Evolutionary conservation across 2,329 filamentous ascomycete species (phyloP), one percentile per base, ranked within the genome.

Genomic region (Alternaria ventricosa): DNA sequence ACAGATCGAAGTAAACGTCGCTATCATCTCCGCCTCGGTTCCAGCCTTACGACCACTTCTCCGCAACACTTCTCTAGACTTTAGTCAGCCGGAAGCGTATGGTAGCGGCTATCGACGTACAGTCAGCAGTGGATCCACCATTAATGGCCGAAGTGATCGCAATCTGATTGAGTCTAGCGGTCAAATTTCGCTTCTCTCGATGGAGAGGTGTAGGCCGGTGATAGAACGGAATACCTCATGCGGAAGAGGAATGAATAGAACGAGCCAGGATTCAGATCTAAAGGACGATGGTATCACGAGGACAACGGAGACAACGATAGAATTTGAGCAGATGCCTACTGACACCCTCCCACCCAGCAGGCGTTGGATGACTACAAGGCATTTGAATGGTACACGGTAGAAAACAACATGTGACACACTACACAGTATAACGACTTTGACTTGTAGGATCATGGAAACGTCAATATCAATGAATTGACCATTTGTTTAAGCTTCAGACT

Each of bases 1-100:
- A 63, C 77, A 78, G 61, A 74, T 82, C 55, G 81, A 83, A 63
- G 76, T 82, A 20, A 79, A 79, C 62, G 68, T 82, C 15, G 80
- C 79, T 5, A 80, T 82, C 55, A 69, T 81, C 1, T 80, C 81
- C 10, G 77, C 80, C 5, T 81, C 76, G 2, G 70, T 81, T 0
- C 79, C 80, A 3, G 71, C 79, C 3, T 72, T 83, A 20, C 74
- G 75, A 9, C 79, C 80, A 4, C 69, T 82, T 18, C 75, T 81
- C 65, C 62, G 62, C 12, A 61, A 54, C 20, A 64, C 63, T 4
- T 23, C 20, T 6, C 44, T 46, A 1, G 20, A 22, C 13, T 46
- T 23, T 22, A 46, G 44, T 46, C 44, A 46, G 20, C 44, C 20
- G 20, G 20, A 50, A 8, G 46, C 46, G 46, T 50, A 20, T 50